Evolutionary conservation across 768 basidiomycete species (phyloP), one percentile per base, ranked within the genome.

Genomic region (Tephrocybe sp.): DNA sequence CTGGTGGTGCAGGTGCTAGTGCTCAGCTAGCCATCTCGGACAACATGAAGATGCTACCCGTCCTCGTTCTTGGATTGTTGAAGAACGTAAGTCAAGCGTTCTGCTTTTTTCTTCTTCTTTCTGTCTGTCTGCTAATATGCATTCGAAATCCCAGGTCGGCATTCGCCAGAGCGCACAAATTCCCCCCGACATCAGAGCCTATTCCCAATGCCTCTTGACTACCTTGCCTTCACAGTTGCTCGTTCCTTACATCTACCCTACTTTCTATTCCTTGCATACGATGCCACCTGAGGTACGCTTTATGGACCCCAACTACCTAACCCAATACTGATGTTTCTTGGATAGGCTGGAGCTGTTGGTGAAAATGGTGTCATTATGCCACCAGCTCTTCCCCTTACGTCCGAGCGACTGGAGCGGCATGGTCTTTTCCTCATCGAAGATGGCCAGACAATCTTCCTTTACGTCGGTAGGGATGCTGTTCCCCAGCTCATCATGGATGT

Each of bases 381-480:
- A 1, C 84, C 86, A 1, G 80, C 91, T 3, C 75, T 97, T 4
- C 95, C 96, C 21, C 81, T 94, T 51, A 95, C 94, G 1, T 93
- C 92, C n/a, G 96, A 98, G 69, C 80, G 93, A 33, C 75, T 99
- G 47, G 95, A 98, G 69, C 78, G 95, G 44, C 94, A 98, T 61
- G 97, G 97, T 51, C 76, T 99, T 48, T 98, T 88, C 83, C 70
- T 99, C 56, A 97, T 99, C 59, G 97, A 98, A 68, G 96, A 98
- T 67, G 91, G 90, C 1, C 97, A 98, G 69, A 95, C 90, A 18
- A 91, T 99, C 64, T 98, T 99, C 84, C 77, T 98, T 42, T 98
- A 93, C 88, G 84, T 99, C 44, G 97, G 97, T n/a, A 85, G 94
- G 25, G 96, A 98, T 66, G 93, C 97, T 7, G 93, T 98, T n/a